Evolutionary conservation across 2,329 filamentous ascomycete genomes (phyloP).

Genomic region (Periconia macrospinosa): DNA sequence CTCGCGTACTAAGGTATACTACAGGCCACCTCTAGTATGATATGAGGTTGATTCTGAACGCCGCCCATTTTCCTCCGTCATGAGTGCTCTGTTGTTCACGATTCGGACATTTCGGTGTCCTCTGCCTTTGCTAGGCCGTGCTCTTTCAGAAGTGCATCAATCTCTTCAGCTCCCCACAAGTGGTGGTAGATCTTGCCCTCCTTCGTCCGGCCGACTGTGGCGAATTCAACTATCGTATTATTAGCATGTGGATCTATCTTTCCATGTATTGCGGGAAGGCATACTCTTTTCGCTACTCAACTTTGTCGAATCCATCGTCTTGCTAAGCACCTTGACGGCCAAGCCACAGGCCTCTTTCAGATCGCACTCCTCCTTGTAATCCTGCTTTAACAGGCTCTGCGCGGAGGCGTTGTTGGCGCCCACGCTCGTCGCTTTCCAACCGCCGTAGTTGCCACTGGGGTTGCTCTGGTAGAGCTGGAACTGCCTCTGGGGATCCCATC

Average conservation of each 20-base stretch:
- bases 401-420: constrained; percentile 98
- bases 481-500: constrained; percentile 91
- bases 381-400: constrained; percentile 95
- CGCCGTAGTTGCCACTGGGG: constrained; percentile 96
- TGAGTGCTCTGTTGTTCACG: constrained; percentile 26
- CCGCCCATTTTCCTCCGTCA: constrained; percentile 18
- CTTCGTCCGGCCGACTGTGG: constrained; percentile 93
- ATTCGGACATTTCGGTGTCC: constrained; percentile 41
- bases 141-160: constrained; percentile 89
- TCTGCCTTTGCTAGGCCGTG: constrained; percentile 80
- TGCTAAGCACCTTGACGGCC: constrained; percentile 98
- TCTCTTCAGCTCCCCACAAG: constrained; percentile 95
- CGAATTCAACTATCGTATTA: constrained; percentile 78
- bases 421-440: constrained; percentile 98
- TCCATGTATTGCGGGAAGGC: constrained; percentile 42
- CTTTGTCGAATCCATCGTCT: constrained; percentile 99
- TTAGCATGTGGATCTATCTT: constrained; percentile 17
- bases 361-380: constrained; percentile 98
- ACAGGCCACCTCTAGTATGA: constrained; percentile 34
- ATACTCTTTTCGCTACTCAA: constrained; percentile 98
- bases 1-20: constrained; percentile 37
- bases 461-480: constrained; percentile 99
- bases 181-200: constrained; percentile 98
- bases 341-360: constrained; percentile 95
- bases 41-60: constrained; percentile 14